Base-by-base conservation (phyloP, 805 yeast genomes). In the Dipodascus albidus region DNA sequence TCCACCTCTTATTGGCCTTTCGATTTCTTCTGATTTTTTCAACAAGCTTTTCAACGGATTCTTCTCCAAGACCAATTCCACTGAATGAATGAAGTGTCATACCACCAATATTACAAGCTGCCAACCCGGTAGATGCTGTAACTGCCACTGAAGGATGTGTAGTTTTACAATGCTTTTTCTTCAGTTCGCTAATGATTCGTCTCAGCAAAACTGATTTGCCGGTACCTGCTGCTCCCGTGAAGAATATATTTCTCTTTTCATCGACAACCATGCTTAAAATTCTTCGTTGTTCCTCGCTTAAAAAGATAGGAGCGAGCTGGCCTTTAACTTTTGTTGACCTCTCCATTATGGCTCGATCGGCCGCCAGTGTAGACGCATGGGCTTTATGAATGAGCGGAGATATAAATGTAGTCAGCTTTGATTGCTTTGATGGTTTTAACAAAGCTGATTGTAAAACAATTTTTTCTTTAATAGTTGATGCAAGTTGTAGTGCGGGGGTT, bases 181-280 rank as follows among this genome's bases (percentile, higher is more conserved):
- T 67, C 50, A 88, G 68, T 23, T 74, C 73, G 19, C 69, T 63
- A 20, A 93, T 88, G 23, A 93, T 70, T 42, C 82, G 80, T 51
- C 80, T 76, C 51, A 93, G 70, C n/a, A 93, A 71, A 2, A 93
- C 84, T 1, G 99, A 91, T 65, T 93, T 93, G 64, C 99, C 99
- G 0, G 99, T 93, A 62, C 99, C 99, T 0, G 99, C 99, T 33
- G 97, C 88, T 51, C 99, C 99, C 0, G 99, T 93, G 65, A 87
- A 93, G 64, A 93, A 93, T 2, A 93, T 69, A 55, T 83, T 87
- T 17, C 73, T 70, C 1, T 56, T 47, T 0, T 95, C 89, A 21
- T 72, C 63, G 48, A 78, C 67, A 0, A 83, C 95, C 52, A 86
- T 67, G 8, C 80, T 77, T 9, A 87, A 74, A 21, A 93, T 81